These are phyloP conservation scores for Athelia sp. DNA, from an alignment of 1,284 basidiomycete genomes.

Conservation along the genomic window DNA sequence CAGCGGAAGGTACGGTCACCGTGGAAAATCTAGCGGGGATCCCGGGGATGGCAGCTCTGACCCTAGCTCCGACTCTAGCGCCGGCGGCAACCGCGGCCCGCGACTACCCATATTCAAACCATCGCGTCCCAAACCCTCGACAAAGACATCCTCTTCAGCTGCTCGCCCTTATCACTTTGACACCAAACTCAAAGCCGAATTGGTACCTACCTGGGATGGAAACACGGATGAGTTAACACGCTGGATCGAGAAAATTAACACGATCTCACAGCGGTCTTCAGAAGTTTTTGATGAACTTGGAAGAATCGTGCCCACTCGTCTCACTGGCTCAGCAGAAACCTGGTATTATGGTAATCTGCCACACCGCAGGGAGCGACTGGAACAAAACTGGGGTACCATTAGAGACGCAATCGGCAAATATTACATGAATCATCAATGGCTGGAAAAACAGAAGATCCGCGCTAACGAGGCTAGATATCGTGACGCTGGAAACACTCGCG, in stretches of 20 bases:
- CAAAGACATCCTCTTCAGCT: neutral
- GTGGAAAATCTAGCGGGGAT: too few relatives aligned
- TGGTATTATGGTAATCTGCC: conserved; percentile 23
- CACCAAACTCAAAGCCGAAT: conserved; percentile 15
- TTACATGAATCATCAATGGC: conserved; percentile 26
- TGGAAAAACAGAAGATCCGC: conserved; percentile 17
- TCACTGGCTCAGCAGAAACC: conserved; percentile 11
- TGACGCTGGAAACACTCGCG: conserved; percentile 15
- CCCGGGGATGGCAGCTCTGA: too few relatives aligned
- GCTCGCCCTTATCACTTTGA: conserved; percentile 17
- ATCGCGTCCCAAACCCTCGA: neutral
- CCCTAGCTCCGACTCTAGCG: too few relatives aligned
- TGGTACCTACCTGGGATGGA: conserved; percentile 18
- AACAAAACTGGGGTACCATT: conserved; percentile 22
- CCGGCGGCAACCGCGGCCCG: too few relatives aligned
- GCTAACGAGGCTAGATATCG: conserved; percentile 20
- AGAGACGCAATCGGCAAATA: conserved; percentile 16
- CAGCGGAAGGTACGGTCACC: too few relatives aligned
- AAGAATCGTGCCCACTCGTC: conserved; percentile 11
- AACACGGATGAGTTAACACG: conserved; percentile 17
- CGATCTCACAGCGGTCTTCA: neutral
- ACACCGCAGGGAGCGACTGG: conserved; percentile 5
- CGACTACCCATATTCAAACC: neutral
- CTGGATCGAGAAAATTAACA: conserved; percentile 22
- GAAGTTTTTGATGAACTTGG: conserved; percentile 15